These are phyloP conservation scores for Cordyceps farinosa DNA, from an alignment of 2,329 filamentous ascomycete genomes.

Conservation along the genomic window DNA sequence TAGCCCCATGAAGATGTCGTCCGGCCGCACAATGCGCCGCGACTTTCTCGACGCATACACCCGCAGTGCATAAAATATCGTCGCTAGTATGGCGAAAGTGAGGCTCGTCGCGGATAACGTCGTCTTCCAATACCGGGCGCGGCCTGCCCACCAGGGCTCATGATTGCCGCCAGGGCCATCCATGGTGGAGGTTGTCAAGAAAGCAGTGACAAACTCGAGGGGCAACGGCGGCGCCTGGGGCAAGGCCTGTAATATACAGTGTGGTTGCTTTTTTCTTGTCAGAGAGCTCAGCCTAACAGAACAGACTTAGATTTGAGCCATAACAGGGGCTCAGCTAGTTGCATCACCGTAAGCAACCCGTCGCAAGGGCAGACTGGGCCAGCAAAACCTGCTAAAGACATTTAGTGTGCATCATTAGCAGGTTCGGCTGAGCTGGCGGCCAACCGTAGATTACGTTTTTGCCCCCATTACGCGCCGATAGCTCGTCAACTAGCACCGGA, in stretches of 20 bases:
- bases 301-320: neutral
- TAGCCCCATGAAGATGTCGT: slow-evolving; percentile 19
- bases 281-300: neutral
- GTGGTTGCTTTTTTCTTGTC: neutral
- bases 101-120: slow-evolving; percentile 11
- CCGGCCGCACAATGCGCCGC: slow-evolving; percentile 9
- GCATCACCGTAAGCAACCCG: neutral
- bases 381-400: neutral
- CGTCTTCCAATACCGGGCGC: slow-evolving; percentile 15
- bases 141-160: slow-evolving; percentile 3
- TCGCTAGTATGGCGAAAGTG: slow-evolving; percentile 15
- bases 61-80: slow-evolving; percentile 10
- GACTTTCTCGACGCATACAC: slow-evolving; percentile 16
- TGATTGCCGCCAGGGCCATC: neutral
- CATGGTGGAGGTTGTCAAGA: neutral
- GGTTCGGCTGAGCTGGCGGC: neutral
- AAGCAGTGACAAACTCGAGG: neutral
- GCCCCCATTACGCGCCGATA: neutral
- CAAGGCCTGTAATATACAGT: neutral
- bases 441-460: neutral
- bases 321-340: neutral
- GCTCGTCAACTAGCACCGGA: neutral
- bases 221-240: neutral
- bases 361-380: neutral
- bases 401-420: neutral